A percentile compares a stretch with the other conserved stretches of the same genome.
phyloP scores from a whole-genome alignment of 2,329 filamentous ascomycete genomes.

The Fusarium tuaranense region DNA sequence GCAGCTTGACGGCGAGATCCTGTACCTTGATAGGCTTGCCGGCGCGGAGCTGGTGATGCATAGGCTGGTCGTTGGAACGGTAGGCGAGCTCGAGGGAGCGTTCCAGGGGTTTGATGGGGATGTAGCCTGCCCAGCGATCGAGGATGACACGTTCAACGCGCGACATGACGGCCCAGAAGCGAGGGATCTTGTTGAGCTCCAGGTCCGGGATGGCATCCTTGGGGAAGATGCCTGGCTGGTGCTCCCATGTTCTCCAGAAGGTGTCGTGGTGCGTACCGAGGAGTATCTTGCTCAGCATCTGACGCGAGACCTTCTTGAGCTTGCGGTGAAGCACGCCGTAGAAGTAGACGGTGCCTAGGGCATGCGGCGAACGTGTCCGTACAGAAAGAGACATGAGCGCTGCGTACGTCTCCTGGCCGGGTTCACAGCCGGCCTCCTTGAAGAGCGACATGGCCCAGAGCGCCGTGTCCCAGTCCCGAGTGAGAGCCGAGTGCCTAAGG shows the following conservation, averaged over 20 bases:
- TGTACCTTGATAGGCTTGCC: constrained; percentile 22
- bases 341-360: constrained; percentile 49
- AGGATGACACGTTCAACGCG: constrained; percentile 49
- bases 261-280: constrained; percentile 36
- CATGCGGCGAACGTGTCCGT: constrained; percentile 44
- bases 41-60: constrained; percentile 39
- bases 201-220: constrained; percentile 40
- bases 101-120: constrained; percentile 44
- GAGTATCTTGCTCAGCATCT: constrained; percentile 42
- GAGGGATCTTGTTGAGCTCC: constrained; percentile 28
- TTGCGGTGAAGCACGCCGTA: constrained; percentile 48
- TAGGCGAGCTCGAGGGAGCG: constrained; percentile 42
- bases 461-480: constrained; percentile 48
- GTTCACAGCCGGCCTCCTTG: constrained; percentile 33
- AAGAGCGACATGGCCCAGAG: constrained; percentile 45
- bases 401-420: constrained; percentile 50
- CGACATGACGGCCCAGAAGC: constrained; percentile 39
- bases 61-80: constrained; percentile 42
- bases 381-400: constrained; percentile 54
- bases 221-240: constrained; percentile 46
- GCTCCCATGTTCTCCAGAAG: constrained; percentile 42
- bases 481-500: constrained; percentile 46
- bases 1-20: constrained; percentile 37
- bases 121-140: constrained; percentile 43
- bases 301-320: constrained; percentile 42